phyloP scores from a whole-genome alignment of 768 basidiomycete species.

The Macrocybe gigantea region DNA sequence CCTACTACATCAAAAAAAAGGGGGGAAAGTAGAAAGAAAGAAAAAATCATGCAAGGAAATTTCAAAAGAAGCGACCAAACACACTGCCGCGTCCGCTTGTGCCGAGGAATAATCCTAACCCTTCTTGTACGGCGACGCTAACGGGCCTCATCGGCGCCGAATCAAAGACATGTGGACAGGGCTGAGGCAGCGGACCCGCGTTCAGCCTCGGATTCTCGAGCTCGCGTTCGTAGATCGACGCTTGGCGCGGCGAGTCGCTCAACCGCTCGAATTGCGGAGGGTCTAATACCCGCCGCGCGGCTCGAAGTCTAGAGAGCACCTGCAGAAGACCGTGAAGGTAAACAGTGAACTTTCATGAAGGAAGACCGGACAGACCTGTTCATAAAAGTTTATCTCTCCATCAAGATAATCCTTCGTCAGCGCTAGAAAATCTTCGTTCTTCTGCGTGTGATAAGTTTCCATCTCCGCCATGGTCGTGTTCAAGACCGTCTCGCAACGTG shows the following conservation, averaged over 20 bases:
- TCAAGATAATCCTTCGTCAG: slow-evolving; percentile 67
- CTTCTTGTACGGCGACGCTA: slow-evolving; percentile 67
- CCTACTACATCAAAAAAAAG: too few relatives aligned
- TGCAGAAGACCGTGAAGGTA: slow-evolving; percentile 14
- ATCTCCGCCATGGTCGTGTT: slow-evolving; percentile 89
- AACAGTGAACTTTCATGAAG: not conserved
- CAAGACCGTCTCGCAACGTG: slow-evolving; percentile 81
- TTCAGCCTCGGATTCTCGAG: slow-evolving; percentile 47
- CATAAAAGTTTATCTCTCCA: slow-evolving; percentile 70
- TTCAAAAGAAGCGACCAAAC: slow-evolving; percentile 58
- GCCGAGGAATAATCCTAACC: slow-evolving; percentile 59
- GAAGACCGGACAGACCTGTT: slow-evolving; percentile 40
- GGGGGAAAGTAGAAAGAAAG: too few relatives aligned
- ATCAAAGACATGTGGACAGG: slow-evolving; percentile 76
- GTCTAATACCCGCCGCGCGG: slow-evolving; percentile 52
- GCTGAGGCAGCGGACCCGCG: slow-evolving; percentile 55
- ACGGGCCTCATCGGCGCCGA: slow-evolving; percentile 69
- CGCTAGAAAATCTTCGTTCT: slow-evolving; percentile 59
- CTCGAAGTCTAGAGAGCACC: slow-evolving; percentile 53
- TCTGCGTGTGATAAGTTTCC: slow-evolving; percentile 72
- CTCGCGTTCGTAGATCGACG: slow-evolving; percentile 75
- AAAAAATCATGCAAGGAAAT: not conserved
- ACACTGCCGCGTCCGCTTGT: slow-evolving; percentile 41
- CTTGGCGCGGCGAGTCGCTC: slow-evolving; percentile 44
- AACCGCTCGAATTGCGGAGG: slow-evolving; percentile 41